These are phyloP conservation scores for Erigeron canadensis DNA, from an alignment of 129 eudicot species.

Conservation along the genomic window DNA sequence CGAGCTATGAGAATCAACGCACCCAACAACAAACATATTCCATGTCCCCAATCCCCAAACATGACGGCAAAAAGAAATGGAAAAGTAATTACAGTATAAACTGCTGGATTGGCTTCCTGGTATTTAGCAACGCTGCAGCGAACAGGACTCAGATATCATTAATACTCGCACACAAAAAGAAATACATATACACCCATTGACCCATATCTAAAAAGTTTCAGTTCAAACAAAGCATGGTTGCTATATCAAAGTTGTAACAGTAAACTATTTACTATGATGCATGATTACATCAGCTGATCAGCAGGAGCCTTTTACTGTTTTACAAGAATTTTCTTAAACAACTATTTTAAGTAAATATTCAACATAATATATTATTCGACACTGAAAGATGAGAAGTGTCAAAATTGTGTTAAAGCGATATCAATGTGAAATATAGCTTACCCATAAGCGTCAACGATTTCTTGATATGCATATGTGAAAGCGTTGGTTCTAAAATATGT, in stretches of 20 bases:
- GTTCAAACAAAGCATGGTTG: constrained; percentile 7
- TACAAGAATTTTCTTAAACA: constrained; percentile 4
- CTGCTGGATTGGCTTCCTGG: constrained; percentile 98
- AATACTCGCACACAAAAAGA: constrained; percentile 16
- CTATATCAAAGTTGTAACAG: constrained; percentile 1
- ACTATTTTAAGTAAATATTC: neutral
- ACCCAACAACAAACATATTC: constrained; percentile 83
- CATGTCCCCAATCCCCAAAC: constrained; percentile 99
- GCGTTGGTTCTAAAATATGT: constrained; percentile 91
- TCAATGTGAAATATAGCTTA: constrained; percentile 30
- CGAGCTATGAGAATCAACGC: constrained; percentile 81
- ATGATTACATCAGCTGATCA: constrained; percentile 7
- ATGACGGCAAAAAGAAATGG: constrained; percentile 99
- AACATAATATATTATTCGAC: constrained; percentile 8
- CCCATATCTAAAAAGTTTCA: neutral
- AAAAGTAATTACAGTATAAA: constrained; percentile 86
- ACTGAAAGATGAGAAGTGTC: neutral
- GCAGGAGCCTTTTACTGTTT: constrained; percentile 7
- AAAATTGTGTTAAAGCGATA: neutral
- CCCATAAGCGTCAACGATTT: constrained; percentile 99
- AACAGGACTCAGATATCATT: constrained; percentile 10
- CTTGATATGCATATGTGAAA: constrained; percentile 92
- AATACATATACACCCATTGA: constrained; percentile 1
- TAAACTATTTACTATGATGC: neutral
- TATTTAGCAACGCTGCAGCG: constrained; percentile 86